These are phyloP conservation scores for Penicillium manginii DNA, from an alignment of 495 filamentous ascomycete species.

Conservation along the genomic window DNA sequence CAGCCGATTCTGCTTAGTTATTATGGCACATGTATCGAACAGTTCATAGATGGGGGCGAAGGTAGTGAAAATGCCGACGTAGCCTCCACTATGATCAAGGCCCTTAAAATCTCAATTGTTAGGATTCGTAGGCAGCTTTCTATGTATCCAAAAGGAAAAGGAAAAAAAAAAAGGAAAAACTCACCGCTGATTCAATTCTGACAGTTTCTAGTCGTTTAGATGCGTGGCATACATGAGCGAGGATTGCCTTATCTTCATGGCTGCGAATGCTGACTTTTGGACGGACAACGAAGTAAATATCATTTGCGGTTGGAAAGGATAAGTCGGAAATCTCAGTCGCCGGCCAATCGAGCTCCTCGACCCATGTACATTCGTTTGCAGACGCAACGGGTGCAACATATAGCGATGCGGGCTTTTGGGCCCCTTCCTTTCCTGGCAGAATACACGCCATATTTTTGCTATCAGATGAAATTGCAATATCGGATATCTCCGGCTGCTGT, in stretches of 20 bases:
- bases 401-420: constrained; percentile 3
- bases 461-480: constrained; percentile 35
- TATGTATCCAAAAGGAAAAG: too few relatives aligned
- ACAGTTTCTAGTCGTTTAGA: constrained; percentile 3
- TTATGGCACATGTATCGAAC: constrained; percentile 26
- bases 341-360: constrained; percentile 18
- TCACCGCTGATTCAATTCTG: constrained; percentile 4
- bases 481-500: constrained; percentile 16
- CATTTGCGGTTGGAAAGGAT: constrained; percentile 24
- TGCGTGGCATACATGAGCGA: constrained; percentile 6
- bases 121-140: neutral
- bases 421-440: constrained; percentile 14
- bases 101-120: neutral
- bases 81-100: neutral
- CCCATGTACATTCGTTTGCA: neutral
- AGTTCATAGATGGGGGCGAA: constrained; percentile 25
- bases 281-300: constrained; percentile 29
- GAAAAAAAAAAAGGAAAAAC: neutral
- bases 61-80: constrained; percentile 34
- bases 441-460: constrained; percentile 28
- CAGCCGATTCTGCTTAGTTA: constrained; percentile 32
- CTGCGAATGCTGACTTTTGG: constrained; percentile 25
- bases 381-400: constrained; percentile 6
- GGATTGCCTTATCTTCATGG: constrained; percentile 2
- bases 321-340: constrained; percentile 29